Conservation (phyloP, 495 filamentous ascomycete genomes). For the Sordaria brevicollis region DNA sequence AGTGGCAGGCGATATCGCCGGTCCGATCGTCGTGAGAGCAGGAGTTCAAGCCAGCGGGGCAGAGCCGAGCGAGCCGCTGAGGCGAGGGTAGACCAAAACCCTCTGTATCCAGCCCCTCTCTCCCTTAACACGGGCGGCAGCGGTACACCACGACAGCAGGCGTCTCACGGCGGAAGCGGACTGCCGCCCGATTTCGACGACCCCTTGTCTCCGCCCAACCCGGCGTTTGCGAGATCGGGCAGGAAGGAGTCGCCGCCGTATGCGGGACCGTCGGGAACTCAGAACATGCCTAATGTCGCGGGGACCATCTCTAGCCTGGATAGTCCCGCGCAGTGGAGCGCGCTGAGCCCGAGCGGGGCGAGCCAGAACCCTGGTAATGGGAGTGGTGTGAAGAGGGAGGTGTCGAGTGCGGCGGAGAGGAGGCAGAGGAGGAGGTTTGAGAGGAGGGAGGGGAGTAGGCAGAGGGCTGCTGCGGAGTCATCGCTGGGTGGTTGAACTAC, state of each 20-base stretch:
- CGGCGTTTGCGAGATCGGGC: slow-evolving; percentile 28
- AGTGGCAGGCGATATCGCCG: slow-evolving; percentile 31
- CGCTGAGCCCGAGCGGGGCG: slow-evolving; percentile 23
- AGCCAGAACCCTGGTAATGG: slow-evolving; percentile 7
- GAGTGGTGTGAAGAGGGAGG: background rate
- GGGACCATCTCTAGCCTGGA: slow-evolving; percentile 33
- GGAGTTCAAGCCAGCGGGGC: slow-evolving; percentile 26
- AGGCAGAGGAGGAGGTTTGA: slow-evolving; percentile 37
- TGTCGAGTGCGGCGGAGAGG: slow-evolving; percentile 26
- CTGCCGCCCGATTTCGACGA: slow-evolving; percentile 1
- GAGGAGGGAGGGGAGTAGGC: slow-evolving; percentile 29
- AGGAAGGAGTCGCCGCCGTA: slow-evolving; percentile 46
- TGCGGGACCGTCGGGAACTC: slow-evolving; percentile 33
- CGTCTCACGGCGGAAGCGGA: background rate
- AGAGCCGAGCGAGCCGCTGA: slow-evolving; percentile 32
- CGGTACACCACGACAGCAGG: background rate
- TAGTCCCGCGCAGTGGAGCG: slow-evolving; percentile 21
- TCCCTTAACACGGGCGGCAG: background rate
- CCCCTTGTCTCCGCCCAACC: slow-evolving; percentile 35
- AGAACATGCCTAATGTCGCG: slow-evolving; percentile 16
- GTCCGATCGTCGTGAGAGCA: slow-evolving; percentile 11
- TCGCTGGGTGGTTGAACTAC: background rate
- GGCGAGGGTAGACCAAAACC: slow-evolving; percentile 20
- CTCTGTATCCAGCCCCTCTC: slow-evolving; percentile 2
- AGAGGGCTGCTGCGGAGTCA: slow-evolving; percentile 14